phyloP scores from a whole-genome alignment of 106 monocot species.

The Allium cepa region DNA sequence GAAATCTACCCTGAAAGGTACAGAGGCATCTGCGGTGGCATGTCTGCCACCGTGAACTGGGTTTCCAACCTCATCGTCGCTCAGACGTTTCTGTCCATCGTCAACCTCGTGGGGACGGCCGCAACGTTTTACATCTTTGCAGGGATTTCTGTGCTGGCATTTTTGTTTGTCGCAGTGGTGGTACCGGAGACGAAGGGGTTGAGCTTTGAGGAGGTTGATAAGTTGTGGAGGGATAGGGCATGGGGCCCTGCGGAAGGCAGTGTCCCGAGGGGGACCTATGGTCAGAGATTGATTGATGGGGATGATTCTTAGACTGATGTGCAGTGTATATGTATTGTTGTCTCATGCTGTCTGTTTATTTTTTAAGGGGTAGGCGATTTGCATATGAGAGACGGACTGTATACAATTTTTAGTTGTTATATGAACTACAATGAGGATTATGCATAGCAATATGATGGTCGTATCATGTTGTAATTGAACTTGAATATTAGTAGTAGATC shows the following conservation, averaged over 20 bases:
- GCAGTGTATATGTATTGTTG: too few species aligned
- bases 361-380: too few species aligned
- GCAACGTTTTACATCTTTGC: conserved; percentile 67
- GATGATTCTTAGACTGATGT: conserved; percentile 16
- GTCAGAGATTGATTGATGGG: conserved; percentile 18
- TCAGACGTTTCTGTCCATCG: conserved; percentile 70
- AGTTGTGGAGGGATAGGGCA: conserved; percentile 72
- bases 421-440: too few species aligned
- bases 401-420: too few species aligned
- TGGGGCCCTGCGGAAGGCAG: conserved; percentile 32
- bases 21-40: conserved; percentile 80
- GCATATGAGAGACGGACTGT: too few species aligned
- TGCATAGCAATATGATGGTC: too few species aligned
- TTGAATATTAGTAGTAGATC: too few species aligned
- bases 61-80: conserved; percentile 80
- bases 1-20: conserved; percentile 91
- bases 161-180: conserved; percentile 48
- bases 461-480: too few species aligned
- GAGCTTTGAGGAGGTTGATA: conserved; percentile 88
- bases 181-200: conserved; percentile 94
- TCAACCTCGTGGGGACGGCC: conserved; percentile 45
- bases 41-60: conserved; percentile 98
- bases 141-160: conserved; percentile 49
- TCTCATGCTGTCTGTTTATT: too few species aligned
- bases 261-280: not conserved